A percentile compares a stretch with the other conserved stretches of the same genome.
Evolutionary conservation across 306 rosid species (phyloP).

Genomic region (Ormosia semicastrata): DNA sequence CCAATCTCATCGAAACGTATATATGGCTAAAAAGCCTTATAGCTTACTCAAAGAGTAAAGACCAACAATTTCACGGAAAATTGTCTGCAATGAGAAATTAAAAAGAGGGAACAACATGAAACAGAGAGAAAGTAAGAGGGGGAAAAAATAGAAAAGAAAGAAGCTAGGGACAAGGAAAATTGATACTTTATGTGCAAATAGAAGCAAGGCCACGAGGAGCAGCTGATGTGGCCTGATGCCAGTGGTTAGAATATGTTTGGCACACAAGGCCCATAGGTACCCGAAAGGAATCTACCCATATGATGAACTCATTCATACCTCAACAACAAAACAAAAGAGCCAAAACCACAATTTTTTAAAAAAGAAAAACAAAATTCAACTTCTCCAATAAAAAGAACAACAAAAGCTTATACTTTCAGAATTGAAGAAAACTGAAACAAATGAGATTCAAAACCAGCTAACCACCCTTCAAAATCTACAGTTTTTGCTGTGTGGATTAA

Average conservation of each 20-base stretch:
- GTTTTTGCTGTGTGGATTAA: background rate
- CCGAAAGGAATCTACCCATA: constrained; percentile 47
- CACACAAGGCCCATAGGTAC: constrained; percentile 32
- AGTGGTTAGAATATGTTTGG: constrained; percentile 41
- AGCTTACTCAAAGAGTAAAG: constrained; percentile 5
- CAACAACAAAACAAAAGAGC: constrained; percentile 41
- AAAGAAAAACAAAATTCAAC: background rate
- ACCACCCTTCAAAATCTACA: background rate
- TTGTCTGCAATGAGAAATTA: background rate
- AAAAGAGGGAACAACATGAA: constrained; percentile 6
- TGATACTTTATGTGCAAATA: constrained; percentile 23
- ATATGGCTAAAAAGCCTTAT: background rate
- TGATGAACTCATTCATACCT: constrained; percentile 22
- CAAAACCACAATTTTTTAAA: background rate
- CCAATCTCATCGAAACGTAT: background rate
- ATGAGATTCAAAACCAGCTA: background rate
- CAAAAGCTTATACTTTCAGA: constrained; percentile 20
- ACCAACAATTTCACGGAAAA: constrained; percentile 10
- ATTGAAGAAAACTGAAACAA: constrained; percentile 1
- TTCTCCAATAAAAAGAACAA: background rate
- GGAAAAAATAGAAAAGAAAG: constrained; percentile 1
- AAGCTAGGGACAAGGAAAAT: background rate
- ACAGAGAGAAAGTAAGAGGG: constrained; percentile 4
- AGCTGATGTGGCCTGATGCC: constrained; percentile 42
- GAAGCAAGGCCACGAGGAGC: constrained; percentile 44